Conservation (phyloP, 2,329 filamentous ascomycete genomes). For the Bipolaris oryzae region DNA sequence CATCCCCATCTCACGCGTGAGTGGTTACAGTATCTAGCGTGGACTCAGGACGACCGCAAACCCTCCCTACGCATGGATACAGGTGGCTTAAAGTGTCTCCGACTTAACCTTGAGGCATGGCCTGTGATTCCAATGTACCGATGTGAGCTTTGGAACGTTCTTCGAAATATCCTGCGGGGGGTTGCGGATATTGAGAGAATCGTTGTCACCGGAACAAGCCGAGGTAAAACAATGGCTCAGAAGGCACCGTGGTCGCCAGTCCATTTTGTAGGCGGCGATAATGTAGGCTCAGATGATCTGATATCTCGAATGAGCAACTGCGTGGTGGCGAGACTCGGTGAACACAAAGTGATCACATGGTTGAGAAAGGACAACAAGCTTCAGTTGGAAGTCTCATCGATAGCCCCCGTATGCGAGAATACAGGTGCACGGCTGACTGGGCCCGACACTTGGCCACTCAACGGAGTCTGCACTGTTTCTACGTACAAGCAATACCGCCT, state of each 20-base stretch:
- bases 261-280: slow-evolving; percentile 46
- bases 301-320: slow-evolving; percentile 41
- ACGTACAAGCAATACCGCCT: slow-evolving; percentile 39
- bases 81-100: slow-evolving; percentile 40
- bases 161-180: slow-evolving; percentile 36
- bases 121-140: slow-evolving; percentile 37
- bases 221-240: slow-evolving; percentile 38
- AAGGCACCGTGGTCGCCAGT: slow-evolving; percentile 45
- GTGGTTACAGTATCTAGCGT: slow-evolving; percentile 47
- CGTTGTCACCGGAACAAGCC: slow-evolving; percentile 42
- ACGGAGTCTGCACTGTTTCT: slow-evolving; percentile 28
- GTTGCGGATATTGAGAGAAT: slow-evolving; percentile 41
- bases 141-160: slow-evolving; percentile 41
- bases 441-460: slow-evolving; percentile 37
- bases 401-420: slow-evolving; percentile 24
- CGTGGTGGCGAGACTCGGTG: slow-evolving; percentile 24
- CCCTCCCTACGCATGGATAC: slow-evolving; percentile 36
- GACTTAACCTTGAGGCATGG: slow-evolving; percentile 47
- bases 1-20: slow-evolving; percentile 35
- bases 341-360: slow-evolving; percentile 42
- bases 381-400: slow-evolving; percentile 40
- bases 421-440: slow-evolving; percentile 24
- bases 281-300: slow-evolving; percentile 44
- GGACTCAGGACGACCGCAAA: slow-evolving; percentile 22
- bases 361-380: slow-evolving; percentile 33